Evolutionary conservation across 345 rosid species (phyloP).

Genomic region (Clausena lansium): DNA sequence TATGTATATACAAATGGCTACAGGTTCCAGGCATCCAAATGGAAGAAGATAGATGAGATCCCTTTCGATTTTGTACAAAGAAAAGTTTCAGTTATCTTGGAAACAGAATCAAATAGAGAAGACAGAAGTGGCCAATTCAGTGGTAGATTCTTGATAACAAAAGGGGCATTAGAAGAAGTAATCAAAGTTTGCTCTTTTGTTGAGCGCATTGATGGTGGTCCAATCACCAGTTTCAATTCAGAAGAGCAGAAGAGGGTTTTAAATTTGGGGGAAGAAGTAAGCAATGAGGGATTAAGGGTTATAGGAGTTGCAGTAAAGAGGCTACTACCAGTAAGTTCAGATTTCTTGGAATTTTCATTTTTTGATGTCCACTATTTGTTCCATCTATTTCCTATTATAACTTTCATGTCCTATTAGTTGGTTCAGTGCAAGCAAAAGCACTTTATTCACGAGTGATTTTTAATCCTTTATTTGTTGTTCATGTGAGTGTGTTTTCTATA

Average conservation of each 20-base stretch:
- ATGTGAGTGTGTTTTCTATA: background rate
- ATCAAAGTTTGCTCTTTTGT: constrained; percentile 58
- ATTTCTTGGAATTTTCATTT: background rate
- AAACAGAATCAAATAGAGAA: constrained; percentile 33
- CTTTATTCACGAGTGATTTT: background rate
- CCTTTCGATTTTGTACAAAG: constrained; percentile 68
- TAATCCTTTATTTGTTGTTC: background rate
- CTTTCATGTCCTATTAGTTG: background rate
- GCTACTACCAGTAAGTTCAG: constrained; percentile 36
- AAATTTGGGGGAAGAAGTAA: constrained; percentile 47
- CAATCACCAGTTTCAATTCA: constrained; percentile 27
- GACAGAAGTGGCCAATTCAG: constrained; percentile 19
- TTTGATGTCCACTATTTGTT: background rate
- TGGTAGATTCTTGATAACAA: constrained; percentile 45
- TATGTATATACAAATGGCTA: constrained; percentile 61
- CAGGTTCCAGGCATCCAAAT: constrained; percentile 62
- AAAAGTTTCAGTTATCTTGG: constrained; percentile 51
- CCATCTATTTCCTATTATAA: background rate
- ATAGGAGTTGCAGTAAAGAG: constrained; percentile 56
- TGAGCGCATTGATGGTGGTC: constrained; percentile 32
- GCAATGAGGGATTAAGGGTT: constrained; percentile 57
- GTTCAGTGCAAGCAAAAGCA: background rate
- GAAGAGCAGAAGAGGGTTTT: constrained; percentile 46
- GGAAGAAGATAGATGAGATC: constrained; percentile 61
- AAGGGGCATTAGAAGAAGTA: constrained; percentile 75